These are phyloP conservation scores for Ceratobasidium sp. DNA, from an alignment of 1,284 basidiomycete genomes.

Conservation along the genomic window DNA sequence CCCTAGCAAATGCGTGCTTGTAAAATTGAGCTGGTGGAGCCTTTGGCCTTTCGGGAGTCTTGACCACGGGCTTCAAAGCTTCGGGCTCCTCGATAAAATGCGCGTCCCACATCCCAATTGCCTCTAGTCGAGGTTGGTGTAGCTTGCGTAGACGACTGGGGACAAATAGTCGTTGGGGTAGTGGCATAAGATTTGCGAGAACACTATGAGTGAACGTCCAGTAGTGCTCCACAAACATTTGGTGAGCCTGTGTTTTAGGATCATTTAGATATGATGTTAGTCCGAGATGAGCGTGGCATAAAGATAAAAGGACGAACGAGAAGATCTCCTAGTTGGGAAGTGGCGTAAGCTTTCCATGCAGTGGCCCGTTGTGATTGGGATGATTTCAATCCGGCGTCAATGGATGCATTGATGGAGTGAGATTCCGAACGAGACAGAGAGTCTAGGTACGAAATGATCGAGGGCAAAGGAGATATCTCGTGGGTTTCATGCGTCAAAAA, in stretches of 20 bases:
- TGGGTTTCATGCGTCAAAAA: slow-evolving; percentile 66
- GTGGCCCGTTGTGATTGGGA: slow-evolving; percentile 60
- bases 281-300: slow-evolving; percentile 4
- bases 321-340: slow-evolving; percentile 70
- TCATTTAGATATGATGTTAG: background rate
- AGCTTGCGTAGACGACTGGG: slow-evolving; percentile 65
- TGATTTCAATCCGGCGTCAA: slow-evolving; percentile 58
- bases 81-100: slow-evolving; percentile 53
- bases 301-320: slow-evolving; percentile 60
- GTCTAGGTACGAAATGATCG: slow-evolving; percentile 69
- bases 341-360: slow-evolving; percentile 69
- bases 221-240: slow-evolving; percentile 70
- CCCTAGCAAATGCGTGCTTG: slow-evolving; percentile 64
- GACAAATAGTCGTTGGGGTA: slow-evolving; percentile 76
- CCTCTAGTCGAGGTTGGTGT: slow-evolving; percentile 64
- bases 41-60: slow-evolving; percentile 47
- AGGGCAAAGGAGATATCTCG: slow-evolving; percentile 60
- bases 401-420: slow-evolving; percentile 50
- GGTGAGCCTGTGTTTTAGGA: slow-evolving; percentile 56
- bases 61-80: slow-evolving; percentile 54
- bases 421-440: slow-evolving; percentile 52
- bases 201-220: slow-evolving; percentile 60
- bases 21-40: slow-evolving; percentile 52
- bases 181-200: slow-evolving; percentile 63
- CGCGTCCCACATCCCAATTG: slow-evolving; percentile 67